Base-by-base conservation (phyloP, 1,284 basidiomycete species). In the Hypsizygus ulmarius region DNA sequence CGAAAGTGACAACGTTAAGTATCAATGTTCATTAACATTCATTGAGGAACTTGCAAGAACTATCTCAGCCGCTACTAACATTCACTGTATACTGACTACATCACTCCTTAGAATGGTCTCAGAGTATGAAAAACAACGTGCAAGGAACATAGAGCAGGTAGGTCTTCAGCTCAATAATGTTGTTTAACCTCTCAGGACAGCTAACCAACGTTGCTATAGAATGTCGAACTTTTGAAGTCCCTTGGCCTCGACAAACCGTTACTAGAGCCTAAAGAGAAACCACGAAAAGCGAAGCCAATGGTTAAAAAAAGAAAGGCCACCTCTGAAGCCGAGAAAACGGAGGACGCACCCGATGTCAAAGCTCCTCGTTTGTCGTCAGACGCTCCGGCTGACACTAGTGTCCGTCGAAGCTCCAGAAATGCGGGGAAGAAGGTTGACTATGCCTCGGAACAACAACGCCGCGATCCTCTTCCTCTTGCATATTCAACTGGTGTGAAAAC, bases 351-450 rank as follows among this genome's bases (percentile, higher is more conserved):
- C 33, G 6, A 19, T 5, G 39, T 52, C 36, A 68, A 71, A 65
- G 59, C 54, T 32, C 56, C 63, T 37, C 55, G 70, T 47, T 54
- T 61, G 21, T 25, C 21, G 7, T 25, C 21, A 43, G 51, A 64
- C 43, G 43, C 66, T 42, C 55, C 57, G 16, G 46, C 57, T 11
- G 52, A 50, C 7, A 42, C 52, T n/a, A 62, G 70, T 7, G 55
- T 74, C 42, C 77, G 88, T 27, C 72, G 88, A 44, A 90, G 87
- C 59, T 69, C 75, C 32, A 74, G 88, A 41, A 82, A 82, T 53
- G 68, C 73, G 2, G 80, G 79, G 1, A 84, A 81, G 59, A 66
- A 58, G n/a, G 61, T 79, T 2, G 71, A 84, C 63, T 82, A 87
- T 60, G 73, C 64, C 2, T 65, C 66, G 16, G 74, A 76, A 49